Evolutionary conservation across 352 stramenopile genomes (phyloP).

Genomic region (Pythium phragmitis): DNA sequence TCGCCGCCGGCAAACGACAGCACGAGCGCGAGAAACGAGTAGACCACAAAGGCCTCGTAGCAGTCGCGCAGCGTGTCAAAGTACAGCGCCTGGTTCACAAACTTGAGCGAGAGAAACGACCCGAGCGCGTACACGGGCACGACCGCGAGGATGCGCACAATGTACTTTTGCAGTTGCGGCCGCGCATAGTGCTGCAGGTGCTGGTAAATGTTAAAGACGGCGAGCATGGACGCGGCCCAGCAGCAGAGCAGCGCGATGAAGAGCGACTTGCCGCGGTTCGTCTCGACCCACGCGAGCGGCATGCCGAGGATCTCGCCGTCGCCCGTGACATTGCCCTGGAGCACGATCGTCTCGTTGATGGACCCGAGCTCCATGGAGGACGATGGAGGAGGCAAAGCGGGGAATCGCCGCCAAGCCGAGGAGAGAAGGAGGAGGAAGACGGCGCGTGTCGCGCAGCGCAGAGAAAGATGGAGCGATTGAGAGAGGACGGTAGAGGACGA

Average conservation of each 20-base stretch:
- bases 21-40: slow-evolving; percentile 90
- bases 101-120: slow-evolving; percentile 80
- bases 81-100: slow-evolving; percentile 78
- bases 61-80: slow-evolving; percentile 89
- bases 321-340: slow-evolving; percentile 68
- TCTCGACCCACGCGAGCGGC: slow-evolving; percentile 73
- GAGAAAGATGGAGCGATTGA: not conserved
- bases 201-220: slow-evolving; percentile 84
- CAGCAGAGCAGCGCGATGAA: slow-evolving; percentile 62
- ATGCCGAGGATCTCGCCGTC: slow-evolving; percentile 56
- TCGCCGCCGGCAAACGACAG: slow-evolving; percentile 88
- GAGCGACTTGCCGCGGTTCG: slow-evolving; percentile 47
- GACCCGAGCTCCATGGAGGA: slow-evolving; percentile 15
- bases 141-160: slow-evolving; percentile 86
- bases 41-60: slow-evolving; percentile 93
- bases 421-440: not conserved
- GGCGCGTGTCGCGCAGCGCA: not conserved
- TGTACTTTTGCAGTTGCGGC: slow-evolving; percentile 84
- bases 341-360: slow-evolving; percentile 68
- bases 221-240: slow-evolving; percentile 56
- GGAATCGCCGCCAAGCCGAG: no score
- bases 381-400: not conserved
- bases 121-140: slow-evolving; percentile 86
- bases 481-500: not conserved
- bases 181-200: slow-evolving; percentile 84